Evolutionary conservation across 306 rosid genomes (phyloP), one percentile per base, ranked within the genome.

Genomic region (Quercus aquifolioides): DNA sequence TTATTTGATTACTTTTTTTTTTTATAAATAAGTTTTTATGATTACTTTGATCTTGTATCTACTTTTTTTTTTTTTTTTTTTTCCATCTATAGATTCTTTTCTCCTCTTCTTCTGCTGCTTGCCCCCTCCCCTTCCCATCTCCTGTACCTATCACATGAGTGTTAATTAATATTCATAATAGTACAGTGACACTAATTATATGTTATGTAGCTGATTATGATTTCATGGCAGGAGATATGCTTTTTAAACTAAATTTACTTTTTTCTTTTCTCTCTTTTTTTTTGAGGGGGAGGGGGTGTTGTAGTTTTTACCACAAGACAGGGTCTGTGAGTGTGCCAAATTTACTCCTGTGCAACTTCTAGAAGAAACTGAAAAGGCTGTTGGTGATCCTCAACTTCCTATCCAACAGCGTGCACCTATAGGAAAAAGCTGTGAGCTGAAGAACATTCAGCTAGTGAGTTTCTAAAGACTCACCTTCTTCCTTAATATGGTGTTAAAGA

Each of bases 321-420:
- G 97, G 85, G 99, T 92, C 81, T 92, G 94, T 82, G 99, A 92
- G 81, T 95, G 92, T 84, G 97, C 96, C n/a, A 95, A 91, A 81
- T 89, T 95, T 79, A 86, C 91, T 87, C 94, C 98, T 52, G 89
- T 92, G 71, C 94, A 95, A 84, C 97, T 95, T 80, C 70, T 92
- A 69, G 92, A 90, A 82, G 99, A 95, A 91, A 95, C 99, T 4
- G 97, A 92, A 85, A 95, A 92, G 83, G 98, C 97, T 83, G 92
- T 91, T 71, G 98, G 98, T 38, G 97, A 95, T 84, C 91, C 97
- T 74, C 92, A 84, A 74, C 94, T 95, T 76, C 96, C 96, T 1
- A 84, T 81, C 80, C 91, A 88, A 74, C 99, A 92, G 67, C 85
- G 77, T 81, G 84, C 91, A 26, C 92, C 91, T 79, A 85, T 92